Conservation (phyloP, 257 asterid species). For the Apocynum venetum region DNA sequence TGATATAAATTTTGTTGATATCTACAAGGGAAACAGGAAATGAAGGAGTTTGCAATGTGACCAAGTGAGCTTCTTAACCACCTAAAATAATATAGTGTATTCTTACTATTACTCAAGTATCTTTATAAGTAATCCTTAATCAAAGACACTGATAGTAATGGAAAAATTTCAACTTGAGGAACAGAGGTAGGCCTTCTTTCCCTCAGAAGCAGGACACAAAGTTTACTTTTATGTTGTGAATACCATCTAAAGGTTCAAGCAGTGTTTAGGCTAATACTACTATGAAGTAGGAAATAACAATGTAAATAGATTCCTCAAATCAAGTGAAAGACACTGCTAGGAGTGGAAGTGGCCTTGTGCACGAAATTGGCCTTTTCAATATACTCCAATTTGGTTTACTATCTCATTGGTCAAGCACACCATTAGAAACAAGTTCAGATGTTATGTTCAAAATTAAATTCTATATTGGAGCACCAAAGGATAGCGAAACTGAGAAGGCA, state of each 20-base stretch:
- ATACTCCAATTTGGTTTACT: background rate
- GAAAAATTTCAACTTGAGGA: background rate
- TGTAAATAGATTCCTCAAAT: background rate
- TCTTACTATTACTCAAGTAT: background rate
- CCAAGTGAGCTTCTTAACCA: conserved; percentile 21
- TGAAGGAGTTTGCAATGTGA: conserved; percentile 20
- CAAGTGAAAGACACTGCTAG: background rate
- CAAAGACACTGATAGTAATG: background rate
- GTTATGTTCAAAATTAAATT: background rate
- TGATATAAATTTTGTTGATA: conserved; percentile 59
- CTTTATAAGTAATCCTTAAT: background rate
- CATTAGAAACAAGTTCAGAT: conserved; percentile 1
- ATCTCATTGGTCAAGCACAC: background rate
- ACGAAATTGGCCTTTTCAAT: background rate
- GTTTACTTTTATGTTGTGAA: background rate
- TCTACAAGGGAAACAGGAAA: conserved; percentile 72
- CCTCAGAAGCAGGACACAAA: too few species aligned
- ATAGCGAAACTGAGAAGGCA: background rate
- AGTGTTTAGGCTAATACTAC: background rate
- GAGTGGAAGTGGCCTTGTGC: background rate
- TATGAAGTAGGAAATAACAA: background rate
- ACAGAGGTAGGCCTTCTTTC: background rate
- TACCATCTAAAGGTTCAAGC: background rate
- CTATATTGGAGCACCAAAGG: background rate
- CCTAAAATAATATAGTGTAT: background rate